Evolutionary conservation across 495 filamentous ascomycete genomes (phyloP).

Genomic region (Bryoglossum gracile): DNA sequence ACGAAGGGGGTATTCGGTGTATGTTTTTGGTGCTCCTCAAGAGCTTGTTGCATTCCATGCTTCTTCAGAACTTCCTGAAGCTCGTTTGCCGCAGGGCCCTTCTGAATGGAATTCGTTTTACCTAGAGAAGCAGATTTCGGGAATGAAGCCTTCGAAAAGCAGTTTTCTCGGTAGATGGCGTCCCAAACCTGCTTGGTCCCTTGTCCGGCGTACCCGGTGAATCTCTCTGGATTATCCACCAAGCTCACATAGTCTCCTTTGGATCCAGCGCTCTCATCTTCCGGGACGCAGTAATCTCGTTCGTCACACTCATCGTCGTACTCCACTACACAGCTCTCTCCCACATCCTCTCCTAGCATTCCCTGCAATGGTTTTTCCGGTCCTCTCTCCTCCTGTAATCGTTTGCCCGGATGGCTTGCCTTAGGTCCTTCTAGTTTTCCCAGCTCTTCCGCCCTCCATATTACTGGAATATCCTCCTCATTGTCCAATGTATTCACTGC

Average conservation of each 20-base stretch:
- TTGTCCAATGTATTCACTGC: slow-evolving; percentile 95
- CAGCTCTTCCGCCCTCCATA: slow-evolving; percentile 88
- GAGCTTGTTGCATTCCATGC: slow-evolving; percentile 54
- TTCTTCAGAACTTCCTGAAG: slow-evolving; percentile 76
- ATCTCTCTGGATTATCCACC: slow-evolving; percentile 88
- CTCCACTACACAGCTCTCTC: slow-evolving; percentile 93
- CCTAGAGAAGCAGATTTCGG: slow-evolving; percentile 38
- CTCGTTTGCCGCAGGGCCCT: slow-evolving; percentile 58
- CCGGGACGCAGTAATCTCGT: slow-evolving; percentile 92
- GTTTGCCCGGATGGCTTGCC: slow-evolving; percentile 75
- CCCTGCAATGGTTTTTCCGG: slow-evolving; percentile 70
- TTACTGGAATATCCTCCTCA: slow-evolving; percentile 83
- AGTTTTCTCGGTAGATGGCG: slow-evolving; percentile 95
- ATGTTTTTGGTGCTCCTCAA: slow-evolving; percentile 43
- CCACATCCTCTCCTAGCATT: slow-evolving; percentile 73
- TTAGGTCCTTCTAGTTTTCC: slow-evolving; percentile 90
- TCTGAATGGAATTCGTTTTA: slow-evolving; percentile 23
- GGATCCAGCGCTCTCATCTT: slow-evolving; percentile 76
- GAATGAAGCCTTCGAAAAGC: slow-evolving; percentile 69
- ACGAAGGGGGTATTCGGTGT: slow-evolving; percentile 42
- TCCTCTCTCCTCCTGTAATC: slow-evolving; percentile 58
- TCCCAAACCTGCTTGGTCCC: slow-evolving; percentile 88
- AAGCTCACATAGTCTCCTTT: slow-evolving; percentile 97
- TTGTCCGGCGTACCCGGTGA: slow-evolving; percentile 84
- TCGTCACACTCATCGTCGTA: slow-evolving; percentile 98